Evolutionary conservation across 352 stramenopile genomes (phyloP), one percentile per base, ranked within the genome.

Genomic region (Elongisporangium undulatum): DNA sequence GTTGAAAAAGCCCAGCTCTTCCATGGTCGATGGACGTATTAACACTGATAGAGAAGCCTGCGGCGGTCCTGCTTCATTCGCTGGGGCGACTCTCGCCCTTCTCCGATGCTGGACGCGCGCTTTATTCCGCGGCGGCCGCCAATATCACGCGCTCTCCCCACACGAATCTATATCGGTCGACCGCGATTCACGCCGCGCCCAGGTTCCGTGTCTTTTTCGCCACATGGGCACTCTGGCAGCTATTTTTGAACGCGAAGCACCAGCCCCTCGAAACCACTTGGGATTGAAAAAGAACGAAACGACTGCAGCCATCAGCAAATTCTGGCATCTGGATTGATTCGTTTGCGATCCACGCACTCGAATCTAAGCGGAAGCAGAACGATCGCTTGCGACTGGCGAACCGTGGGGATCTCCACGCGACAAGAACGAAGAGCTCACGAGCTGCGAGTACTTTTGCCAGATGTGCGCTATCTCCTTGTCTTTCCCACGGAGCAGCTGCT

Each of bases 1-100:
- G 58, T 89, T 90, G 72, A 92, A 92, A 62, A 90, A 92, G 50
- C 71, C 67, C 6, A 91, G 72, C 17, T 94, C 84, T 68, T 94
- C 84, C 84, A 94, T 94, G 62, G 34, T 49, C 75, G 52, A 57
- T 62, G 16, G 17, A 23, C 56, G 56, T 59, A 20, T 59, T 58
- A 62, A 52, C 54, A 53, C 49, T 58, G 45, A 78, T 39, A 63
- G 52, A 57, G 52, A 48, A 71, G 58, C 69, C 50, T 54, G 21
- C 39, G 24, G 23, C 53, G 48, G 49, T 57, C 63, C 52, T 49
- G 62, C 70, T 73, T 75, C 79, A 85, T 87, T 56, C 72, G 70
- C 74, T 38, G 62, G 48, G 26, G 22, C 20, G 49, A 56, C 41
- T 55, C 2, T 45, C 34, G 34, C 34, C 34, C 34, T 45, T 45